These are phyloP conservation scores for Boletus rubropictus DNA, from an alignment of 768 basidiomycete genomes.

Conservation along the genomic window DNA sequence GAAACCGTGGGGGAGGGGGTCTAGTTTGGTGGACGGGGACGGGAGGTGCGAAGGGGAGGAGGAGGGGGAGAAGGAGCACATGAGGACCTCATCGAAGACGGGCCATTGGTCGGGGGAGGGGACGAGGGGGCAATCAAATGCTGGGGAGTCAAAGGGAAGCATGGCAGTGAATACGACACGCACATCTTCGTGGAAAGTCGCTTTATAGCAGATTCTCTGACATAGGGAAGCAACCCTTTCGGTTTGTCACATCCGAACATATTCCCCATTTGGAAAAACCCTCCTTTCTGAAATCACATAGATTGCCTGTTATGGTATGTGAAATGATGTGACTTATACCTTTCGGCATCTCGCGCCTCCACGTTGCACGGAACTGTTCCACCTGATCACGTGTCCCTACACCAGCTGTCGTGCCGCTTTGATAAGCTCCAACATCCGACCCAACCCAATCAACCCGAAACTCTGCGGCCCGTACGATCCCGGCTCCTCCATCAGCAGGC, in stretches of 20 bases:
- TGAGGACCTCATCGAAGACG: constrained; percentile 16
- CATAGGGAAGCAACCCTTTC: constrained; percentile 13
- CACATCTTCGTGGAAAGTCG: constrained; percentile 2
- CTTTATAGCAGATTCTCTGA: constrained; percentile 21
- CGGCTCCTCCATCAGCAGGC: constrained; percentile 20
- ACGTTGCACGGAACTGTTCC: constrained; percentile 17
- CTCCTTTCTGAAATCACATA: constrained; percentile 30
- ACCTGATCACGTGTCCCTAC: background rate
- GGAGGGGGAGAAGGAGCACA: constrained; percentile 5
- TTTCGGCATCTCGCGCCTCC: constrained; percentile 9
- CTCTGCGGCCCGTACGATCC: constrained; percentile 37
- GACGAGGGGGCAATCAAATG: constrained; percentile 13
- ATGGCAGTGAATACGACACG: constrained; percentile 7
- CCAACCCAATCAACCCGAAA: constrained; percentile 43
- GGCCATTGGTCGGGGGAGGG: constrained; percentile 21
- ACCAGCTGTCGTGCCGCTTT: constrained; percentile 21
- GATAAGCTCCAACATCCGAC: constrained; percentile 37
- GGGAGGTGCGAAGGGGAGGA: constrained; percentile 7
- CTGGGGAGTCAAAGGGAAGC: constrained; percentile 13
- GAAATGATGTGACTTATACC: constrained; percentile 3
- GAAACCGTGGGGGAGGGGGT: background rate
- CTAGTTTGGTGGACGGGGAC: constrained; percentile 3
- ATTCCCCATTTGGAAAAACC: constrained; percentile 10
- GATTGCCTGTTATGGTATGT: constrained; percentile 6
- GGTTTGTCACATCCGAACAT: constrained; percentile 23